Evolutionary conservation across 306 rosid genomes (phyloP), one percentile per base, ranked within the genome.

Genomic region (Lathyrus oleraceus): DNA sequence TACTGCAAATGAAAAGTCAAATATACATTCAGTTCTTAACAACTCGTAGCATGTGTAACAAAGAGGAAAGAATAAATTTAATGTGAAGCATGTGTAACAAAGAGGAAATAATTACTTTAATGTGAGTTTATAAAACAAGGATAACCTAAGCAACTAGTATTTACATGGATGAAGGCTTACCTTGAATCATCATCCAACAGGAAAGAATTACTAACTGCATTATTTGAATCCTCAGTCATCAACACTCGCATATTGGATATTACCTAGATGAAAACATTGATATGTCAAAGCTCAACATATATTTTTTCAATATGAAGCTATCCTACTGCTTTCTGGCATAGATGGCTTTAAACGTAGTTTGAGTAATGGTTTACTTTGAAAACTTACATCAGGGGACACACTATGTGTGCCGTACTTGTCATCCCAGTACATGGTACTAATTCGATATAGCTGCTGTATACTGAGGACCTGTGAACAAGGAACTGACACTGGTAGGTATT

Each of bases 391-490:
- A n/a, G 95, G 74, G 53, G 86, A 83, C 52, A 81, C 81, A 43
- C 85, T 74, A 10, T 74, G 81, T 43, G 85, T 80, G 54, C 86
- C 84, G 27, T 81, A 69, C 64, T 76, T 83, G 75, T 81, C 83
- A 70, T 95, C 99, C 97, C 99, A 95, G 75, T 91, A 95, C 99
- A 95, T 91, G 71, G 99, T 95, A 73, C 99, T 86, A 75, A 95
- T 95, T 73, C 99, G 87, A 84, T 95, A 95, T 48, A 95, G 75
- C 74, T 95, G 99, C 76, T 91, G 99, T 70, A 95, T 85, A 82
- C 99, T 95, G 59, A 95, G 95, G 52, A 89, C 98, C 98, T 92
- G 84, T 38, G 72, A 48, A 79, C 45, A 66, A 45, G 19, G 36
- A 72, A 44, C 17, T 58, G 43, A 53, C 36, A 71, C 25, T 35